phyloP scores from a whole-genome alignment of 2,329 filamentous ascomycete species.

The Penicillium brasilianum region DNA sequence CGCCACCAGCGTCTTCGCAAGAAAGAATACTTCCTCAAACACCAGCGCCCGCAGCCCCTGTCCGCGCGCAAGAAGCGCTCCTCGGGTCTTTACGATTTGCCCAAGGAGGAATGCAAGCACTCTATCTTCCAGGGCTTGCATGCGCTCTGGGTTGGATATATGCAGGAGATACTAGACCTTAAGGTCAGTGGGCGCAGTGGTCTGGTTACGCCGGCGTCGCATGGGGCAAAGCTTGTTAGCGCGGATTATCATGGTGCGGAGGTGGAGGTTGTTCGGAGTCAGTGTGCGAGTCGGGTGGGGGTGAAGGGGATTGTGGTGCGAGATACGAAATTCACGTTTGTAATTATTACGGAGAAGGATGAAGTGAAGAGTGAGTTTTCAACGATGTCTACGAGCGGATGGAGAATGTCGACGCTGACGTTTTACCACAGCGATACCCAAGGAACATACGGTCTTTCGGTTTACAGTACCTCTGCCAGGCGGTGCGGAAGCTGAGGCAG shows the following conservation, averaged over 20 bases:
- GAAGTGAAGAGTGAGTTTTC: constrained; percentile 67
- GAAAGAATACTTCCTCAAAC: constrained; percentile 52
- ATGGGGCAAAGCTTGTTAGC: constrained; percentile 69
- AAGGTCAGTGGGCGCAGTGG: constrained; percentile 43
- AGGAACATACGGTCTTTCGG: constrained; percentile 85
- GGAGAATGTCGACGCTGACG: background rate
- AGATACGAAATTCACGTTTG: constrained; percentile 85
- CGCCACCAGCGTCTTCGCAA: constrained; percentile 55
- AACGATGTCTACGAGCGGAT: background rate
- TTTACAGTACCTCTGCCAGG: constrained; percentile 66
- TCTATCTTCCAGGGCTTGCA: constrained; percentile 78
- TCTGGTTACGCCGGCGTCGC: constrained; percentile 60
- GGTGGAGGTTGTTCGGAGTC: constrained; percentile 80
- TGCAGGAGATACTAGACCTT: constrained; percentile 76
- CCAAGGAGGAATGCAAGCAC: constrained; percentile 71
- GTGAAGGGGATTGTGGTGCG: constrained; percentile 84
- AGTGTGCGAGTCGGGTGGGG: constrained; percentile 81
- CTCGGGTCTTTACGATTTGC: constrained; percentile 75
- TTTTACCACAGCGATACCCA: constrained; percentile 71
- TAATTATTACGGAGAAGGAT: constrained; percentile 75
- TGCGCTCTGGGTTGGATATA: constrained; percentile 81
- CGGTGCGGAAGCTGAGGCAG: constrained; percentile 26
- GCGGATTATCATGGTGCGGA: constrained; percentile 91
- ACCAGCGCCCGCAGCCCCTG: constrained; percentile 68
- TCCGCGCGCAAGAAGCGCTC: constrained; percentile 78